Base-by-base conservation (phyloP, 2,329 filamentous ascomycete genomes). In the Pseudogymnoascus sp. region DNA sequence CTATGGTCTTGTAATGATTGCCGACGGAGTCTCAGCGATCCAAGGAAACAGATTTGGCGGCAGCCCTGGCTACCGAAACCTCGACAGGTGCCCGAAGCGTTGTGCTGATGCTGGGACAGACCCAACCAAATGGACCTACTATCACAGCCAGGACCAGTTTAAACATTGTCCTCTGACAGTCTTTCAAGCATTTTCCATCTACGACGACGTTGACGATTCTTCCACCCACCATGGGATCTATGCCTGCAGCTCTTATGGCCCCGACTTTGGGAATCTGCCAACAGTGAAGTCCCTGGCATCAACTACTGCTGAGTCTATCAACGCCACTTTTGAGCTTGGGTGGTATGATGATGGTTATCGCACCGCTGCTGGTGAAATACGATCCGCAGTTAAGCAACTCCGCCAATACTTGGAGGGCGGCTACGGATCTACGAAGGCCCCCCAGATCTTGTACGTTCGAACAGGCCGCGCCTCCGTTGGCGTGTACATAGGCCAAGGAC, bases 181-280 rank as follows among this genome's bases (percentile, higher is more conserved):
- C 62, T 71, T 74, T 58, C 73, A 73, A 57, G 64, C 68, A 61
- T 74, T 75, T 63, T 70, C 70, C n/a, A 61, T 75, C 50, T 67
- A 71, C 50, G 73, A 75, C 60, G 61, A 62, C 9, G 70, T 75
- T 9, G 73, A 75, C 60, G 68, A 73, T 60, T 15, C 21, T 10
- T 47, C 60, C 35, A n/a, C 29, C 11, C 64, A 54, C 60, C 72
- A 74, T 62, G 69, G 69, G 39, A 73, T 75, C 59, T 61, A 67
- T 15, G 68, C 73, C 36, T 74, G 71, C 62, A 66, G 68, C 1
- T 68, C 69, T 1, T 71, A 64, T 24, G 68, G 69, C 35, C 62
- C 67, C 7, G 63, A 69, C 59, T 63, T 60, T 59, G 15, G 58
- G 7, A 40, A 61, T 33, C 39, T 63, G 6, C 63, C 66, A 13